Percentiles rank a stretch among this genome's conserved stretches.
phyloP scores from a whole-genome alignment of 352 stramenopile species.

The Globisporangium barbulae region DNA sequence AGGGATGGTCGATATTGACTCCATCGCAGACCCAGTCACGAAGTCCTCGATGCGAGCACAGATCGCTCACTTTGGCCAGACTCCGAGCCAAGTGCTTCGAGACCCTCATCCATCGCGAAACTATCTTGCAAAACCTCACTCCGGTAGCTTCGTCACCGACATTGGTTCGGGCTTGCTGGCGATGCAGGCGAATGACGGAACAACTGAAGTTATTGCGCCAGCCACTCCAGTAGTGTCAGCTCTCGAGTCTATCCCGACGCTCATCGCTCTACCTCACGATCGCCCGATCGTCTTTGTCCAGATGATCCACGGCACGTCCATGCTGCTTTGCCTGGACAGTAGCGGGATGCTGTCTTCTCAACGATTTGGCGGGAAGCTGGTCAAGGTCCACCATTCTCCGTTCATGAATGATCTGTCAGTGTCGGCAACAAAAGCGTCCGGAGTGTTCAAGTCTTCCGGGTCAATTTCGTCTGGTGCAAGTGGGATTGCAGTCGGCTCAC shows the following conservation, averaged over 20 bases:
- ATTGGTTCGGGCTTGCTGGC: not conserved
- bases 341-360: conserved; percentile 69
- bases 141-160: not conserved
- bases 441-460: conserved; percentile 34
- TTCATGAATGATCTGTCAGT: conserved; percentile 44
- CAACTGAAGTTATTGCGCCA: not conserved
- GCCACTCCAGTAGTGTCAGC: not conserved
- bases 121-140: conserved; percentile 7
- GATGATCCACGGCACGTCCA: conserved; percentile 37
- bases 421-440: conserved; percentile 36
- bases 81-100: conserved; percentile 95
- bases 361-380: conserved; percentile 49
- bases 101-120: conserved; percentile 71
- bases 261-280: conserved; percentile 58
- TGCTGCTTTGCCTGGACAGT: conserved; percentile 69
- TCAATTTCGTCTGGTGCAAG: not conserved
- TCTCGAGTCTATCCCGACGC: conserved; percentile 2
- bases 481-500: conserved; percentile 1
- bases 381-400: conserved; percentile 51
- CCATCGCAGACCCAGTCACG: conserved; percentile 90
- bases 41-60: conserved; percentile 95
- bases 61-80: conserved; percentile 98
- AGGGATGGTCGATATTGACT: conserved; percentile 97
- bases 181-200: not conserved
- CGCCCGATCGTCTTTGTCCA: conserved; percentile 51